Conservation (phyloP, 495 filamentous ascomycete genomes). For the Gamarada debralockiae region DNA sequence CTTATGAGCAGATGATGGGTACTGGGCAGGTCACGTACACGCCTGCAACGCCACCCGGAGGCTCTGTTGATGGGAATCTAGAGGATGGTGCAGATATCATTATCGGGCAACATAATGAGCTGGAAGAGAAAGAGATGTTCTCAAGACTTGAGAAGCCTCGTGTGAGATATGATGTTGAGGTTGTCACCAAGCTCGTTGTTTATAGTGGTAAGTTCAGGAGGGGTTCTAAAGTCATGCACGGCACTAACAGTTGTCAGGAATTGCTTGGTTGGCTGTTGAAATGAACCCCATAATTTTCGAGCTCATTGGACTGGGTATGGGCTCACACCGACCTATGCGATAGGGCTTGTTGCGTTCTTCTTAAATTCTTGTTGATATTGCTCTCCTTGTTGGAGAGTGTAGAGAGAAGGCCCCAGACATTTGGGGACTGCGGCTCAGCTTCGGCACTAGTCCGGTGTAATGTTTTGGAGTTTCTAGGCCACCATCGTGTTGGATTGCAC, state of each 20-base stretch:
- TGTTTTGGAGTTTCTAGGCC: too few relatives aligned
- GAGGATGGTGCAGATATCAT: constrained; percentile 28
- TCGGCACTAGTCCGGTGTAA: too few relatives aligned
- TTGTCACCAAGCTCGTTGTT: constrained; percentile 93
- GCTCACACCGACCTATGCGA: constrained; percentile 5
- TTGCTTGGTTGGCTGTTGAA: constrained; percentile 70
- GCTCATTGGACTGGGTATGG: constrained; percentile 54
- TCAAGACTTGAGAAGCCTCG: constrained; percentile 78
- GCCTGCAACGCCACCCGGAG: constrained; percentile 33
- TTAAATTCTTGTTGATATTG: not conserved
- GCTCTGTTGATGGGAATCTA: constrained; percentile 24
- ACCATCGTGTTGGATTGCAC: too few relatives aligned
- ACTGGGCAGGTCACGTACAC: constrained; percentile 41
- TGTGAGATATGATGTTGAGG: constrained; percentile 94
- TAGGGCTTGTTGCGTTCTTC: not conserved
- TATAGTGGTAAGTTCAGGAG: constrained; percentile 68
- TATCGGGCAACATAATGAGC: constrained; percentile 42
- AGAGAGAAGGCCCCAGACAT: too few relatives aligned
- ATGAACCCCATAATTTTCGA: constrained; percentile 63
- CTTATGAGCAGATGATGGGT: constrained; percentile 71
- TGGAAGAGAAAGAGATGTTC: constrained; percentile 78
- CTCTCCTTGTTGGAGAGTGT: not conserved
- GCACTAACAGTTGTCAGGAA: constrained; percentile 35
- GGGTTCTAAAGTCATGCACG: not conserved
- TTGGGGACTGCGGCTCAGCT: too few relatives aligned